Conservation (phyloP, 768 basidiomycete genomes). For the Lentinula boryana region DNA sequence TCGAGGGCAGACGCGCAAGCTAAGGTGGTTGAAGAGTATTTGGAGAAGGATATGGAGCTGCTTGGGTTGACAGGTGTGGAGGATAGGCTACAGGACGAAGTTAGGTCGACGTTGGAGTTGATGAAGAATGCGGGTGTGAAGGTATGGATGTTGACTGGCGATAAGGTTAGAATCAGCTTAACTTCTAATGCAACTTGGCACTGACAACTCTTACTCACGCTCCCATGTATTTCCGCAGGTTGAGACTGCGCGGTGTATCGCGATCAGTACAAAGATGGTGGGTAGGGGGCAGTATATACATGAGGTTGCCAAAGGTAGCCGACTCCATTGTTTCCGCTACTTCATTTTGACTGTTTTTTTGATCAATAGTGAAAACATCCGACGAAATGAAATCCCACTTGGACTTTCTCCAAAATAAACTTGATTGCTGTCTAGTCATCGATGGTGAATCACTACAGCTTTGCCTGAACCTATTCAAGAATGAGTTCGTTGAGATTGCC, state of each 20-base stretch:
- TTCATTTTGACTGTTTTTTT: constrained; percentile 1
- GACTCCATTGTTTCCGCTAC: neutral
- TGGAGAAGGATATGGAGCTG: constrained; percentile 89
- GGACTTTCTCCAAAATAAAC: constrained; percentile 89
- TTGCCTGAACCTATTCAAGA: constrained; percentile 83
- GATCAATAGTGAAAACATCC: constrained; percentile 68
- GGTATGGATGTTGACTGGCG: constrained; percentile 99
- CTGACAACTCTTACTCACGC: neutral
- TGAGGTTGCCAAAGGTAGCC: constrained; percentile 85
- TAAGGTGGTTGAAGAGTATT: constrained; percentile 60
- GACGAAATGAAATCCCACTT: constrained; percentile 83
- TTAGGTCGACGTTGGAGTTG: constrained; percentile 79
- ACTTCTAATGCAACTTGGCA: neutral
- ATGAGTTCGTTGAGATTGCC: constrained; percentile 93
- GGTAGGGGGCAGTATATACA: constrained; percentile 97
- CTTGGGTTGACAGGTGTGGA: constrained; percentile 97
- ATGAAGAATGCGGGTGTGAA: constrained; percentile 94
- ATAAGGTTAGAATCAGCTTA: constrained; percentile 43
- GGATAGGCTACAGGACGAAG: constrained; percentile 97
- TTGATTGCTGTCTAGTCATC: constrained; percentile 97
- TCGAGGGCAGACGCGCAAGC: constrained; percentile 77
- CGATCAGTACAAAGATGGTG: constrained; percentile 94
- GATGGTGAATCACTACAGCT: constrained; percentile 96
- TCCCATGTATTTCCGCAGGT: constrained; percentile 29
- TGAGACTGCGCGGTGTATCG: constrained; percentile 97